phyloP scores from a whole-genome alignment of 2,329 filamentous ascomycete genomes.

The Diaporthe sp. region DNA sequence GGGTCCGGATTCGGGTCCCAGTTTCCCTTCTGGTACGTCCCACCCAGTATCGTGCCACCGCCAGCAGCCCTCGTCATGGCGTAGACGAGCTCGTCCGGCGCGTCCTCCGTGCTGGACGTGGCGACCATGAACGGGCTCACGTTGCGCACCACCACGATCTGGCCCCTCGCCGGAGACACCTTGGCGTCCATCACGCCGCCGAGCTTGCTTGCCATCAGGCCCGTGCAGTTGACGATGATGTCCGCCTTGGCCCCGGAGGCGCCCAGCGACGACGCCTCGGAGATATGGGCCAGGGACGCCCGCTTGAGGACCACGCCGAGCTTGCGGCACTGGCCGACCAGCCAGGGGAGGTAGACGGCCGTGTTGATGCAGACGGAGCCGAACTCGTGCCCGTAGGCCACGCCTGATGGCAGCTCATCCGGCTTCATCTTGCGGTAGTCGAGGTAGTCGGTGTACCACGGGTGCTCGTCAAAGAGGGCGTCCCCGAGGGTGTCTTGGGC shows the following conservation, averaged over 20 bases:
- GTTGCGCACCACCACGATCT: constrained; percentile 88
- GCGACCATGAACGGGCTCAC: constrained; percentile 78
- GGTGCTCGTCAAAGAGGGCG: constrained; percentile 75
- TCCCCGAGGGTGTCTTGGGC: constrained; percentile 67
- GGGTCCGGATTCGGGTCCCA: constrained; percentile 87
- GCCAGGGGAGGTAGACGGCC: constrained; percentile 87
- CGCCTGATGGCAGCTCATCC: constrained; percentile 72
- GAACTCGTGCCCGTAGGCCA: constrained; percentile 82
- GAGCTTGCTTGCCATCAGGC: constrained; percentile 80
- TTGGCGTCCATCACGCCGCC: constrained; percentile 84
- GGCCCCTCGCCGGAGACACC: constrained; percentile 84
- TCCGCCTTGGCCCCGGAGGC: constrained; percentile 68
- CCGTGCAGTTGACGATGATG: constrained; percentile 88
- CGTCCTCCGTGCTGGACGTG: constrained; percentile 81
- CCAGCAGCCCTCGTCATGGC: constrained; percentile 84
- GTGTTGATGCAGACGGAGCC: constrained; percentile 94
- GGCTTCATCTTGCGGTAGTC: constrained; percentile 76
- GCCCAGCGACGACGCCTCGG: constrained; percentile 75
- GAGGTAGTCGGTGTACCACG: constrained; percentile 81
- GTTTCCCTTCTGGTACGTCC: constrained; percentile 82
- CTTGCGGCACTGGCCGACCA: constrained; percentile 83
- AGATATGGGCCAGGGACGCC: constrained; percentile 76
- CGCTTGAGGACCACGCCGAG: constrained; percentile 79
- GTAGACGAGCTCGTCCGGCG: constrained; percentile 80
- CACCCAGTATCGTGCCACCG: constrained; percentile 91